Evolutionary conservation across 1,139 yeast genomes (phyloP).

Genomic region (Lodderomyces theae): DNA sequence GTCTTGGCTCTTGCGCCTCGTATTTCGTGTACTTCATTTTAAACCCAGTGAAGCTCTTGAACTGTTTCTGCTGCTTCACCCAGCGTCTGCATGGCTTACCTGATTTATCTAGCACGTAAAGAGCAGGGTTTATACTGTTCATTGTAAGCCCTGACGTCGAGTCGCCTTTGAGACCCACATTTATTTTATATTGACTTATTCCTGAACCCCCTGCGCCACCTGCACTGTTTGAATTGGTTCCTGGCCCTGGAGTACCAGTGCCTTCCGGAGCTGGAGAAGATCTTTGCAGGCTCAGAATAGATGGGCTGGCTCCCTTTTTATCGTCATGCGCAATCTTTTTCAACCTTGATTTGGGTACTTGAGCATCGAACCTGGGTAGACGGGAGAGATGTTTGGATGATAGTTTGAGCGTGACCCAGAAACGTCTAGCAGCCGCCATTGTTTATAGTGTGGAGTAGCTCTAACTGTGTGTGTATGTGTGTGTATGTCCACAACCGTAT

Average conservation of each 20-base stretch:
- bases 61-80: conserved; percentile 43
- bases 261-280: conserved; percentile 17
- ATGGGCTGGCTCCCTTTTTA: conserved; percentile 19
- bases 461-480: too few species aligned
- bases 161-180: conserved; percentile 41
- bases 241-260: conserved; percentile 4
- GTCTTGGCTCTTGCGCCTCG: conserved; percentile 14
- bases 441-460: conserved; percentile 2
- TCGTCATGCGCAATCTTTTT: conserved; percentile 32
- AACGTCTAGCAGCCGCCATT: conserved; percentile 35
- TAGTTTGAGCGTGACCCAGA: conserved; percentile 33
- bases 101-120: conserved; percentile 41
- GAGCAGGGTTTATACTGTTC: conserved; percentile 31
- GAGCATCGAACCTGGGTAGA: conserved; percentile 35
- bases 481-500: too few species aligned
- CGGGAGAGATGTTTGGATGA: conserved; percentile 30
- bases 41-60: conserved; percentile 63
- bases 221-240: conserved; percentile 2
- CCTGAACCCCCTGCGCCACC: conserved; percentile 16
- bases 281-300: conserved; percentile 14
- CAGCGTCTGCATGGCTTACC: conserved; percentile 53
- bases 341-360: conserved; percentile 29
- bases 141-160: conserved; percentile 44
- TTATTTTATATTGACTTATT: conserved; percentile 29
- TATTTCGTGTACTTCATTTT: conserved; percentile 43